Base-by-base conservation (phyloP, 345 rosid species). In the Excoecaria agallocha region DNA sequence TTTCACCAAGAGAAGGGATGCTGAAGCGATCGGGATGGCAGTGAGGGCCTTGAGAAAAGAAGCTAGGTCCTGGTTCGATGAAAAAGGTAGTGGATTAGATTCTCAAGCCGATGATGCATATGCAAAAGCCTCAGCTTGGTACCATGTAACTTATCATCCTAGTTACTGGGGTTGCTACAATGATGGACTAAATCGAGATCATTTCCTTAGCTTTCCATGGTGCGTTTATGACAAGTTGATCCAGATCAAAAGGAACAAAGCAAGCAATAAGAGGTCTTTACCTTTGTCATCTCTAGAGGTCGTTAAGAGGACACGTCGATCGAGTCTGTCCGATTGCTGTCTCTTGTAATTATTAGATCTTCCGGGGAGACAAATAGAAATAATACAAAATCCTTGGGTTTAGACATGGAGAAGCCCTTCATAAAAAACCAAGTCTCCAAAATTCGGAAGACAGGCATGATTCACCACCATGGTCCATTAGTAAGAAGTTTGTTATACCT, bases 81-180 rank as follows among this genome's bases (percentile, higher is more conserved):
- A 80, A 65, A 73, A 78, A 68, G 79, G 76, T 45, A 72, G 80
- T 49, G 58, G 49, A 6, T 59, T 69, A 55, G 82, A 80, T 67
- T 68, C 63, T 22, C 75, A 52, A 4, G 65, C 22, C 13, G 80
- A 66, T 19, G 78, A 84, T 51, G 68, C 50, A 20, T 70, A 78
- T 16, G 89, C 91, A 15, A 88, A 86, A 78, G 91, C 97, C 12
- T 90, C 97, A 0, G 95, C 97, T 24, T 92, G 95, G 92, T 90
- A 90, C 78, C 56, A 90, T 71, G 97, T 89, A 15, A 92, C 95
- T 0, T 90, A 92, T 74, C 97, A 92, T 66, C 82, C 76, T n/a
- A 65, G 15, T 41, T 90, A 78, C 46, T 92, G 88, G 88, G 94
- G 91, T 37, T 6, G 68, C 66, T 89, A 86, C 78, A 86, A 90